These are phyloP conservation scores for Phytophthora macrochlamydospora DNA, from an alignment of 352 stramenopile genomes.

Conservation along the genomic window DNA sequence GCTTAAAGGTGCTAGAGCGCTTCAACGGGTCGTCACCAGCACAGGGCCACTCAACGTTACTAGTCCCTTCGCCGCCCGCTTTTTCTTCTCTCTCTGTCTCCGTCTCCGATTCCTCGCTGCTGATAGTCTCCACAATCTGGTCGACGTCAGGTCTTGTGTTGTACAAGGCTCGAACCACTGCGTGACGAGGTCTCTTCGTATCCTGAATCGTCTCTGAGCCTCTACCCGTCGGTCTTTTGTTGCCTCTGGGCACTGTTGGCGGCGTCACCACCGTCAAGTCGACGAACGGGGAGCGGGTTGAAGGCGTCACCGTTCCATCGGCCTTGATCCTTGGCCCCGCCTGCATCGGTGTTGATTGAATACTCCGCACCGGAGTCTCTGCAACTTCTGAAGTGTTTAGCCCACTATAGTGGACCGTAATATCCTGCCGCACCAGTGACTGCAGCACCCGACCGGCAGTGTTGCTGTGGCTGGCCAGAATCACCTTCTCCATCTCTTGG, in stretches of 20 bases:
- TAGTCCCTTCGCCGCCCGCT: slow-evolving; percentile 1
- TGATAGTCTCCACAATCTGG: slow-evolving; percentile 6
- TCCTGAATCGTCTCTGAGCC: not conserved
- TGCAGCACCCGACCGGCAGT: slow-evolving; percentile 35
- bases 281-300: slow-evolving; percentile 27
- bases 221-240: not conserved
- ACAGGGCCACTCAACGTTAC: slow-evolving; percentile 21
- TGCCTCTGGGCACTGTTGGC: slow-evolving; percentile 18
- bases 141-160: slow-evolving; percentile 7
- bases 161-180: slow-evolving; percentile 31
- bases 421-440: slow-evolving; percentile 17
- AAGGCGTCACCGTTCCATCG: slow-evolving; percentile 3
- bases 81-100: slow-evolving; percentile 43
- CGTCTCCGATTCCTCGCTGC: slow-evolving; percentile 9
- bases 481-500: slow-evolving; percentile 68
- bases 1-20: slow-evolving; percentile 37
- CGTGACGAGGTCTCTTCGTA: slow-evolving; percentile 19
- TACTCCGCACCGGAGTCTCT: not conserved
- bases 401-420: slow-evolving; percentile 18
- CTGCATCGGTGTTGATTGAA: slow-evolving; percentile 9
- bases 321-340: not conserved
- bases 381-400: slow-evolving; percentile 14
- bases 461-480: slow-evolving; percentile 56
- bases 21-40: slow-evolving; percentile 2
- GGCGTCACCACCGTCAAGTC: slow-evolving; percentile 16